phyloP scores from a whole-genome alignment of 83 land plant genomes.

The Isoetes engelmannii region DNA sequence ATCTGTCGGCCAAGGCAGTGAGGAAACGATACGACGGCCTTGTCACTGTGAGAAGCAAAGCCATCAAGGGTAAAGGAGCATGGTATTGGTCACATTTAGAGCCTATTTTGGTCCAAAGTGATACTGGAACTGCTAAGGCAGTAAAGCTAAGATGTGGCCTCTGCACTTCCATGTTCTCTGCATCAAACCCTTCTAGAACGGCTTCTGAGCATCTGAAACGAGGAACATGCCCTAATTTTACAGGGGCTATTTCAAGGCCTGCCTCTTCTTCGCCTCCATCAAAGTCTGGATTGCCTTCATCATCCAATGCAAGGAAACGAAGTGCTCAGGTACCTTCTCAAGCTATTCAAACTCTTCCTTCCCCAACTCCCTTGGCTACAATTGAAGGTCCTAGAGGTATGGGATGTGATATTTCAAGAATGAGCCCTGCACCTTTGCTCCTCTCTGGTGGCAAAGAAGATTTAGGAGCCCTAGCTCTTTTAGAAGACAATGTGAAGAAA shows the following conservation, averaged over 20 bases:
- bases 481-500: conserved; percentile 86
- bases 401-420: conserved; percentile 5
- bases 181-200: conserved; percentile 78
- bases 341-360: conserved; percentile 12
- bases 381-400: conserved; percentile 16
- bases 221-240: conserved; percentile 72
- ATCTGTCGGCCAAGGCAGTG: conserved; percentile 43
- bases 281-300: neutral
- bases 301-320: neutral
- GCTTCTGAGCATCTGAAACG: conserved; percentile 82
- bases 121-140: conserved; percentile 54
- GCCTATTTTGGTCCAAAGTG: conserved; percentile 57
- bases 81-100: conserved; percentile 86
- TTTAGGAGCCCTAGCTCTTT: conserved; percentile 63
- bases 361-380: conserved; percentile 9
- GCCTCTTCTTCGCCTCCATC: conserved; percentile 23
- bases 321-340: conserved; percentile 7
- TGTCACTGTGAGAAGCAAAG: conserved; percentile 62
- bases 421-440: conserved; percentile 25
- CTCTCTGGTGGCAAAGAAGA: conserved; percentile 89
- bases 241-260: conserved; percentile 33
- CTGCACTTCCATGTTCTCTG: conserved; percentile 69
- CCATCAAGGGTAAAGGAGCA: conserved; percentile 83
- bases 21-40: conserved; percentile 71
- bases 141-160: conserved; percentile 68